Base-by-base conservation (phyloP, 2,329 filamentous ascomycete genomes). In the Sclerotinia minor region DNA sequence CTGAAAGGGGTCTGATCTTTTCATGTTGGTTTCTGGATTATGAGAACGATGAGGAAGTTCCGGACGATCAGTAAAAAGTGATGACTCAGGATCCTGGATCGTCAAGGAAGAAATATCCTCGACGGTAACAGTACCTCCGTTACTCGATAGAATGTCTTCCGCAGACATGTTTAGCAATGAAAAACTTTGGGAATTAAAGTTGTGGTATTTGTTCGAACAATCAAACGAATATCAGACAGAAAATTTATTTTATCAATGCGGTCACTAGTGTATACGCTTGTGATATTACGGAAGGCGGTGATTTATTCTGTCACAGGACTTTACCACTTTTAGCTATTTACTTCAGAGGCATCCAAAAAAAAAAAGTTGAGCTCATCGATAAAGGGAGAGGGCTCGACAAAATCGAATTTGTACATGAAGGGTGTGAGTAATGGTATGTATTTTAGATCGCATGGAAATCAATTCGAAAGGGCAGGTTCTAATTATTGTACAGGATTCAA, bases 1-100 rank as follows among this genome's bases (percentile, higher is more conserved):
- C 79, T 96, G 90, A 79, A 98, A 99, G 24, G 95, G 95, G 77
- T 97, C 93, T 77, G 82, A 91, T 75, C 92, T 87, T 82, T 98
- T 98, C 80, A 90, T 83, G 78, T 93, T 95, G 78, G 89, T 89
- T 69, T 82, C 64, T 17, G 76, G 75, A 70, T 78, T 73, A 67
- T 77, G 76, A 24, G 76, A 77, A 32, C 69, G 70, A 70, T 77
- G 76, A 9, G 76, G 72, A 63, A 70, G 72, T 54, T 73, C 65
- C 15, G 69, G 68, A 57, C 55, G 41, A 63, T 72, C 71, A 65
- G 66, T 69, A 26, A 68, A 71, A 57, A 61, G 65, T 58, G 71
- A 32, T 35, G 61, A 69, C 32, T 63, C 59, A 38, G 45, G 29
- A 50, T 73, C 72, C 54, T 72, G 58, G 15, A 72, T 64, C 32